phyloP scores from a whole-genome alignment of 108 stramenopile species.

The Conticribra guillardii region DNA sequence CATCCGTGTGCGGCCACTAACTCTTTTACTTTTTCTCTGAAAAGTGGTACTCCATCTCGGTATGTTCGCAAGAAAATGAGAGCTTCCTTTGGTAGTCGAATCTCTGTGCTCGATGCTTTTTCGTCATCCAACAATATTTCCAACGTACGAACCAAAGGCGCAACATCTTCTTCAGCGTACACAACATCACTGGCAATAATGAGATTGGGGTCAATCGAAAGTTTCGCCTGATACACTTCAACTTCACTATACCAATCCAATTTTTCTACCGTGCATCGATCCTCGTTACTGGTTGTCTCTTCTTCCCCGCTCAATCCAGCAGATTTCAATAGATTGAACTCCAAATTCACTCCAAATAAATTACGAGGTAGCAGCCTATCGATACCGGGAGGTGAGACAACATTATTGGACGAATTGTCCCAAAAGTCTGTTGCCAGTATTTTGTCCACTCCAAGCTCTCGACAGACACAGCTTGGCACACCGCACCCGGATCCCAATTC shows the following conservation, averaged over 20 bases:
- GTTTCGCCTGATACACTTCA: conserved; percentile 9
- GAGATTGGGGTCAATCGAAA: conserved; percentile 3
- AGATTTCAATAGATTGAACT: conserved; percentile 16
- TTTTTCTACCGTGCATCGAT: not conserved
- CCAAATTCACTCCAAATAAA: conserved; percentile 24
- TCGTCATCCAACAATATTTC: conserved; percentile 9
- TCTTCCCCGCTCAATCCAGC: conserved; percentile 2
- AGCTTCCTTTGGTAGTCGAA: conserved; percentile 3
- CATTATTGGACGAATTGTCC: conserved; percentile 5
- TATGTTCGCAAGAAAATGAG: conserved; percentile 3
- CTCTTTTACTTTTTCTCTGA: conserved; percentile 6
- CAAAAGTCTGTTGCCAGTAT: conserved; percentile 23
- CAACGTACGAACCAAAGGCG: conserved; percentile 7
- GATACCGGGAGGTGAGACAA: conserved; percentile 9
- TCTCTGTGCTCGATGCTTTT: not conserved
- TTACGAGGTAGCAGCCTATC: conserved; percentile 14
- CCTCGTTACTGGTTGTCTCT: not conserved
- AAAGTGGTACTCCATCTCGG: conserved; percentile 1
- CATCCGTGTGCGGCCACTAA: conserved; percentile 18
- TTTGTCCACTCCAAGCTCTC: conserved; percentile 10
- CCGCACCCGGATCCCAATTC: conserved; percentile 24
- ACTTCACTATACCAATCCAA: conserved; percentile 15
- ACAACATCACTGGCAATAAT: conserved; percentile 23
- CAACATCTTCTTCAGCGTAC: conserved; percentile 6
- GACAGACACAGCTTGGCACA: conserved; percentile 21